Base-by-base conservation (phyloP, 495 filamentous ascomycete species). In the Tuber magnatum region DNA sequence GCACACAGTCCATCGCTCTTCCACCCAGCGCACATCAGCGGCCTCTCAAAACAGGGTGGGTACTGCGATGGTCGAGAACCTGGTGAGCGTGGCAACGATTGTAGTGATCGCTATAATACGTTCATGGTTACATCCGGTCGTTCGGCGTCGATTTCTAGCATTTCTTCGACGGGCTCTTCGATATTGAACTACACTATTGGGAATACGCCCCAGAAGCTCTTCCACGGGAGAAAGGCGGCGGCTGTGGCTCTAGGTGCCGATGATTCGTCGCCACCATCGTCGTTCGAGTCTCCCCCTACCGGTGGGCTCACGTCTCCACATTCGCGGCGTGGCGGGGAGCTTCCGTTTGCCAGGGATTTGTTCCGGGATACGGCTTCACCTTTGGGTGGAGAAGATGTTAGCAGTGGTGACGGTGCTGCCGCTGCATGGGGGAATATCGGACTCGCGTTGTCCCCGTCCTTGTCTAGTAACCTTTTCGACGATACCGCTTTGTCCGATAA, bases 111-210 rank as follows among this genome's bases (percentile, higher is more conserved):
- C 16, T 39, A 28, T 18, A 78, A 71, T 14, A 39, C 70, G 22
- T 65, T 46, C n/a, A 28, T 70, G 42, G 48, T 70, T 42, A 61
- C 28, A 7, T 42, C 77, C n/a, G 40, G 78, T 46, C 69, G 78
- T 41, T 44, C 76, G 35, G 76, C 38, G 28, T 78, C 76, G 0
- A 78, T 79, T 18, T 79, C 77, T 32, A 79, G 77, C 18, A 72
- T 79, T 71, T 79, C 76, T 18, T 79, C 77, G 22, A 79, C 76
- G 18, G 51, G 72, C 4, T 79, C 77, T 20, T 79, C 77, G 28
- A 78, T 79, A 43, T 42, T 79, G 40, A 73, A 79, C 32, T 79
- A 78, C 72, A 71, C 56, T 8, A 35, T 72, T n/a, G 44, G 70
- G 3, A 71, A 73, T 39, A 79, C 72, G 18, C 77, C 77, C 18